phyloP scores from a whole-genome alignment of 2,329 filamentous ascomycete genomes.

The Paracoccidioides lutzii region DNA sequence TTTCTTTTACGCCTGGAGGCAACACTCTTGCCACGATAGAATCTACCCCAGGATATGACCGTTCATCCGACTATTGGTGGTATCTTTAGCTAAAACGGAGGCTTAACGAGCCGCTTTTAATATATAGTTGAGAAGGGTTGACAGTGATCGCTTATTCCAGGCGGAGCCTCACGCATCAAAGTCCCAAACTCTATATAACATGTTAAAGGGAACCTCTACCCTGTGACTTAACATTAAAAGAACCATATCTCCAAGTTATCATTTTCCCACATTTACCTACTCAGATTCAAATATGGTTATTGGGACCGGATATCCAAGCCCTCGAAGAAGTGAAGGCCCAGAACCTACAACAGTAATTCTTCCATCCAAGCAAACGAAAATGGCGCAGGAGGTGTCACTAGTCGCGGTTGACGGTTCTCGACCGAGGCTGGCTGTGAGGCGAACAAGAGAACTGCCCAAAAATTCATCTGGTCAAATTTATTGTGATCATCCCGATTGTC shows the following conservation, averaged over 20 bases:
- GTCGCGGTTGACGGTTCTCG: conserved; percentile 24
- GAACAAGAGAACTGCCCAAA: conserved; percentile 41
- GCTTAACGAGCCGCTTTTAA: background rate
- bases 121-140: background rate
- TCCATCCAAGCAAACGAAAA: conserved; percentile 20
- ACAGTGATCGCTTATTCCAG: background rate
- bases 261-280: conserved; percentile 12
- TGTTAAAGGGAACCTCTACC: background rate
- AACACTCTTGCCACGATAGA: background rate
- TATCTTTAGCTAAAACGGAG: background rate
- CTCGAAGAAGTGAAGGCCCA: conserved; percentile 33
- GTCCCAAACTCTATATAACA: background rate
- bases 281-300: conserved; percentile 27
- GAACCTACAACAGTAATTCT: conserved; percentile 24
- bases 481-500: conserved; percentile 60
- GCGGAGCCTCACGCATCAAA: background rate
- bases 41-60: background rate
- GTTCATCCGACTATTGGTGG: no score
- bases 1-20: background rate
- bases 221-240: background rate
- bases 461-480: conserved; percentile 63
- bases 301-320: conserved; percentile 32
- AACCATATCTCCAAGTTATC: conserved; percentile 1
- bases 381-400: conserved; percentile 17
- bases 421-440: conserved; percentile 30